phyloP scores from a whole-genome alignment of 2,329 filamentous ascomycete species.

The Parastagonospora avenae region DNA sequence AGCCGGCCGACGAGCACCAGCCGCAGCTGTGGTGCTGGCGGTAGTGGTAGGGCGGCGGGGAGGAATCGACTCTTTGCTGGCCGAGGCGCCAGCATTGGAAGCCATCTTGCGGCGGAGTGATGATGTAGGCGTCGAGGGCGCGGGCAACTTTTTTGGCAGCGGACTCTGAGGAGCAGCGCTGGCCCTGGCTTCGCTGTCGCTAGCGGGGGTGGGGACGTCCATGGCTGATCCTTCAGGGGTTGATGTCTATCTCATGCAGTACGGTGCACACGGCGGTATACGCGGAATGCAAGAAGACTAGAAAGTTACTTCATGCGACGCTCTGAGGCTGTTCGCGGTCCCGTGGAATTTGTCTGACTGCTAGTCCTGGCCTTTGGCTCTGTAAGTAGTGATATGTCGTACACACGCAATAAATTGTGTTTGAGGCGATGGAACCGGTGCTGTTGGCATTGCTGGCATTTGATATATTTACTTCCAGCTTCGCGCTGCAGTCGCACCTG shows the following conservation, averaged over 20 bases:
- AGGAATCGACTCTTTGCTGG: slow-evolving; percentile 34
- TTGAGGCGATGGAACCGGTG: too few species aligned
- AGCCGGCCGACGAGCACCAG: slow-evolving; percentile 31
- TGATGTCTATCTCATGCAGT: too few species aligned
- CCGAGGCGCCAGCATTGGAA: slow-evolving; percentile 27
- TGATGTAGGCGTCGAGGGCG: slow-evolving; percentile 33
- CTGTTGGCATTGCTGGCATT: background rate
- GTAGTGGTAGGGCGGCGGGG: slow-evolving; percentile 34
- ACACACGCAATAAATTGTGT: too few species aligned
- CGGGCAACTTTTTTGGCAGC: slow-evolving; percentile 22
- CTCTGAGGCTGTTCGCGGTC: too few species aligned
- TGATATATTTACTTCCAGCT: background rate
- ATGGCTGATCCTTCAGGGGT: background rate
- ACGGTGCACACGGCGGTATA: too few species aligned
- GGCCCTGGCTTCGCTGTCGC: slow-evolving; percentile 10
- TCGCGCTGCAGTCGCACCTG: slow-evolving; percentile 1
- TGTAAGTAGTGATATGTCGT: too few species aligned
- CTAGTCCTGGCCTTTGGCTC: too few species aligned
- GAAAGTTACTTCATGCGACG: too few species aligned
- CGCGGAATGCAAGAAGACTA: too few species aligned
- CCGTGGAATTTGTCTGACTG: too few species aligned
- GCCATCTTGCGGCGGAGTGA: slow-evolving; percentile 42
- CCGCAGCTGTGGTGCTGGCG: slow-evolving; percentile 16
- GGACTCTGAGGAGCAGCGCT: slow-evolving; percentile 9
- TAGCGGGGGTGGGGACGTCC: slow-evolving; percentile 17